Base-by-base conservation (phyloP, 148 eudicot genomes). In the Nyssa sinensis region DNA sequence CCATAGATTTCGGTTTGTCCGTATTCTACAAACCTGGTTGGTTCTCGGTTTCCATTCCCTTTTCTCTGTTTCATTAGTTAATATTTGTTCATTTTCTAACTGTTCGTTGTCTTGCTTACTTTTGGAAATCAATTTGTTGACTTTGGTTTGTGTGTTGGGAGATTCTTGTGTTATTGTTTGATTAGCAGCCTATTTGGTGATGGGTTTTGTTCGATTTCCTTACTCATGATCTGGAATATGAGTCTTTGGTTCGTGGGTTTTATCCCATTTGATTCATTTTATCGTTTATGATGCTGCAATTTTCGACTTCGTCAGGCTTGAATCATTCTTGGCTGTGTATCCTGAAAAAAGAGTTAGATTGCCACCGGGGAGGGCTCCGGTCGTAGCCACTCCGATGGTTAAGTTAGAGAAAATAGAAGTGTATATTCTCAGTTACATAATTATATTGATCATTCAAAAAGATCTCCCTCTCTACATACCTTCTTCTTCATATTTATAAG, bases 21-120 rank as follows among this genome's bases (percentile, higher is more conserved):
- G 75, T 90, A 13, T 90, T 90, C 68, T 90, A 87, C 77, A 90
- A 90, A 82, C 94, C 94, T 72, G 94, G 94, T 90, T 77, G 3
- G 88, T 72, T 74, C 44, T 65, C 73, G 49, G 12, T 55, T 71
- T 67, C 64, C 70, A 17, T 58, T 33, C 28, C 34, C 3, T 59
- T 75, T 74, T 4, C 4, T 23, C 23, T 39, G 24, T 28, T 67
- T 68, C 60, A n/a, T 53, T 51, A 25, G 24, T 39, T 72, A 37
- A 33, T n/a, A 4, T 33, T 62, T 12, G 31, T 53, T n/a, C 53
- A 39, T 31, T 32, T 41, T 19, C 28, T 35, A 14, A 19, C 58
- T 74, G 31, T 25, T 37, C 24, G 0, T 44, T 44, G 51, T 39
- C n/a, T n/a, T n/a, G n/a, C n/a, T n/a, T n/a, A n/a, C n/a, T n/a